Base-by-base conservation (phyloP, 495 filamentous ascomycete species). In the Daldinia loculata region DNA sequence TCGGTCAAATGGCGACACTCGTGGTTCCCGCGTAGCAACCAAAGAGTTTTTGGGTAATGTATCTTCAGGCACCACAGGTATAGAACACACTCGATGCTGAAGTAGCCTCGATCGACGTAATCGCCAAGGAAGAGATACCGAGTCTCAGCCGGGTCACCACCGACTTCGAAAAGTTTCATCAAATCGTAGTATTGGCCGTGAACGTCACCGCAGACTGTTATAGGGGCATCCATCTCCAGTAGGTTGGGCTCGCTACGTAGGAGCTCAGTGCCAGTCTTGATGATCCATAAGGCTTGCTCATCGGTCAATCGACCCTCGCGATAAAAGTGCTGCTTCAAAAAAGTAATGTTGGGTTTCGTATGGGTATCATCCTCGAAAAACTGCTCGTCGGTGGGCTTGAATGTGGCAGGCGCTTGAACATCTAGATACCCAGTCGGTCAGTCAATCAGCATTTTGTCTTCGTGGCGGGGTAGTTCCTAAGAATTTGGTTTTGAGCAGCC, bases 161-260 rank as follows among this genome's bases (percentile, higher is more conserved):
- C 95, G 56, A 99, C 95, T 79, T 99, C 95, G 79, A 99, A 99
- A 24, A 99, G 86, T 84, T 99, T 99, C 95, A 99, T 99, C 79
- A 99, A 81, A 82, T 99, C 95, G 76, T 97, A 98, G 80, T 97
- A 99, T 82, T 99, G 95, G 62, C 95, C 95, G 80, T 99, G 95
- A 59, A 99, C 94, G 77, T 99, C 95, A 75, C 95, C 95, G 77
- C 95, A 99, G 38, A 99, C 95, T n/a, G 95, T 99, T 78, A 99
- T 99, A 29, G 95, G 95, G 32, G 95, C 95, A 83, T 99, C 95
- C 95, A 99, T 98, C 84, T 99, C 95, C 66, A 99, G 87, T 55
- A 99, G 84, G 79, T 98, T 99, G 36, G 95, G 95, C 81, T 99
- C 95, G 43, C 88, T 83, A 69, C 88, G 89, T 60, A 99, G 84